Conservation (phyloP, 1,139 yeast genomes). For the Pichiaceae sp. region DNA sequence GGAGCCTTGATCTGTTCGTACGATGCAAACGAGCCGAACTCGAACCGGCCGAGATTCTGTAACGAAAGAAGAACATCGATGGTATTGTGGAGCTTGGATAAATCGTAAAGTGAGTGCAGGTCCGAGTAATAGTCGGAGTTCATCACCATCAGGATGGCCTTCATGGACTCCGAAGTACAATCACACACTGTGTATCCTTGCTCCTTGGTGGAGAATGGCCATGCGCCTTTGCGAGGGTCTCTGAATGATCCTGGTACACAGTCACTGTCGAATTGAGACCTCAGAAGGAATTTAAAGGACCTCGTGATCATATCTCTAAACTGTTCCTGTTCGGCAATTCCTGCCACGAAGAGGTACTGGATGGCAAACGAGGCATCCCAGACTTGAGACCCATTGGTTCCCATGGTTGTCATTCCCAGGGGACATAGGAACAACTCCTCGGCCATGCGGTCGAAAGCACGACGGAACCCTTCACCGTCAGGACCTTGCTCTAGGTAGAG, state of each 20-base stretch:
- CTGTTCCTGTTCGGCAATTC: slow-evolving; percentile 63
- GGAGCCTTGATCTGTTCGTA: slow-evolving; percentile 86
- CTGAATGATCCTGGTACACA: slow-evolving; percentile 74
- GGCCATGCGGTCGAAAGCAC: slow-evolving; percentile 52
- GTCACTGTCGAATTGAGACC: slow-evolving; percentile 80
- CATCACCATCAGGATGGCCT: slow-evolving; percentile 88
- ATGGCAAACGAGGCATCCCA: slow-evolving; percentile 95
- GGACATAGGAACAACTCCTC: slow-evolving; percentile 82
- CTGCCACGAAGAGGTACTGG: slow-evolving; percentile 76
- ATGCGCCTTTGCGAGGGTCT: slow-evolving; percentile 83
- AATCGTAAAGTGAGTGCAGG: slow-evolving; percentile 42
- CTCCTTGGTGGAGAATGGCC: slow-evolving; percentile 93
- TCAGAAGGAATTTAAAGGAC: slow-evolving; percentile 64
- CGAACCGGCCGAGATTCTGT: slow-evolving; percentile 74
- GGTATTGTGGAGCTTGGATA: slow-evolving; percentile 51
- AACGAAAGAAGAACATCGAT: slow-evolving; percentile 61
- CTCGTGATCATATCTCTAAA: slow-evolving; percentile 53
- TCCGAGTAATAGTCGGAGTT: slow-evolving; percentile 47
- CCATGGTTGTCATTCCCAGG: slow-evolving; percentile 89
- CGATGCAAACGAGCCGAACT: slow-evolving; percentile 87
- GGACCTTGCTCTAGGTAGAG: slow-evolving; percentile 60
- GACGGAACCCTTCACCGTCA: slow-evolving; percentile 52
- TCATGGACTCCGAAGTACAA: slow-evolving; percentile 93
- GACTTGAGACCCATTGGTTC: slow-evolving; percentile 95
- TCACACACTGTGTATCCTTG: slow-evolving; percentile 97